Evolutionary conservation across 257 asterid species (phyloP).

Genomic region (Primulina huaijiensis): DNA sequence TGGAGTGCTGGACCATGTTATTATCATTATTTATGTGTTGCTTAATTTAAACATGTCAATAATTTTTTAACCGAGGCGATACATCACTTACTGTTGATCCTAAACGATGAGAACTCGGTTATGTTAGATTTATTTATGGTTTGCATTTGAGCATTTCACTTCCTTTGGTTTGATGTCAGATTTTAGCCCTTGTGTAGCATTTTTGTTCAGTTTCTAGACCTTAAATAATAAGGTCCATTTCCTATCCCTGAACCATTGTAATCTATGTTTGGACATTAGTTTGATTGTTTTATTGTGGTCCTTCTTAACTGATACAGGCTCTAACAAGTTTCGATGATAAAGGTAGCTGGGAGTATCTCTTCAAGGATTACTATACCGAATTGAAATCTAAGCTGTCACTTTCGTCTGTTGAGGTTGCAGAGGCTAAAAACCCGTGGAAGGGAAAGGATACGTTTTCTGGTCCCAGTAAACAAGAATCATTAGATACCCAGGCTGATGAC

Average conservation of each 20-base stretch:
- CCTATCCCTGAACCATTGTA: neutral
- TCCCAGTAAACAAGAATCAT: constrained; percentile 46
- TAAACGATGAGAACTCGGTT: neutral
- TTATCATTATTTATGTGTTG: neutral
- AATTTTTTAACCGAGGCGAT: neutral
- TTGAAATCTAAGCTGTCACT: constrained; percentile 70
- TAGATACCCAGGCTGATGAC: constrained; percentile 45
- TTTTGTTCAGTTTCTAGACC: neutral
- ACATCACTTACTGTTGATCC: neutral
- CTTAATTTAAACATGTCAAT: neutral
- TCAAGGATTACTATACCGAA: constrained; percentile 81
- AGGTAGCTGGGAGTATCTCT: constrained; percentile 94
- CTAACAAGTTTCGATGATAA: constrained; percentile 77
- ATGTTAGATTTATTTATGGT: neutral
- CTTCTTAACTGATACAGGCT: constrained; percentile 42
- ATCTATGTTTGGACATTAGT: constrained; percentile 13
- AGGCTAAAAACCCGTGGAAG: constrained; percentile 84
- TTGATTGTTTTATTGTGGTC: constrained; percentile 32
- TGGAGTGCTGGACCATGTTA: neutral
- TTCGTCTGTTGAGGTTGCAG: constrained; percentile 61
- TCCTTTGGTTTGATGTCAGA: neutral
- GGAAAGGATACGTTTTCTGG: constrained; percentile 52
- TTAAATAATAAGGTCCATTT: neutral
- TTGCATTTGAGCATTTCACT: neutral
- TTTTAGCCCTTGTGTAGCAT: neutral